These are phyloP conservation scores for Xylariaceae sp. DNA, from an alignment of 2,329 filamentous ascomycete species.

Conservation along the genomic window DNA sequence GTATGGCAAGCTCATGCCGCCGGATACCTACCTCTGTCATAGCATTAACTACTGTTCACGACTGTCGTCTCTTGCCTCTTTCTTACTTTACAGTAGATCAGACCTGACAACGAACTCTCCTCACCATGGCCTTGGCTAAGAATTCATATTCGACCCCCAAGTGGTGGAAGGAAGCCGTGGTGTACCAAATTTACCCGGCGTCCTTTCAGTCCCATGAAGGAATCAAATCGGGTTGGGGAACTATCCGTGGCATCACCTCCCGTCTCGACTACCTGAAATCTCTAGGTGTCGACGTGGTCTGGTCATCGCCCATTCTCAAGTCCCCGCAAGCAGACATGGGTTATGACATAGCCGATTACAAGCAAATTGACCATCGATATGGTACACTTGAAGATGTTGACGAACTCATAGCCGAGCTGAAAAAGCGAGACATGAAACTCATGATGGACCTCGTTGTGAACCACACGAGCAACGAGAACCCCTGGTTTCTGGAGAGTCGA, in stretches of 20 bases:
- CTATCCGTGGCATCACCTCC: constrained; percentile 58
- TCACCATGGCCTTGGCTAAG: neutral
- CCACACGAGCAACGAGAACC: constrained; percentile 68
- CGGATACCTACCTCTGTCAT: too few species aligned
- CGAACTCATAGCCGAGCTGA: constrained; percentile 39
- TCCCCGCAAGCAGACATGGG: constrained; percentile 66
- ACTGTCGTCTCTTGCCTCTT: too few species aligned
- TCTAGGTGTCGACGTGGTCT: constrained; percentile 61
- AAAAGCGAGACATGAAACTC: constrained; percentile 62
- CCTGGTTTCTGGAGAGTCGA: constrained; percentile 66
- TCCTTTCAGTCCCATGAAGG: constrained; percentile 38
- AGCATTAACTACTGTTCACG: too few species aligned
- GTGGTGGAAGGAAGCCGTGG: constrained; percentile 55
- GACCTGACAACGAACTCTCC: neutral
- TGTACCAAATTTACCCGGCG: constrained; percentile 58
- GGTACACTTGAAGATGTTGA: constrained; percentile 65
- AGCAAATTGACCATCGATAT: constrained; percentile 60
- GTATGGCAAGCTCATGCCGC: too few species aligned
- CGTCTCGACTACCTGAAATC: constrained; percentile 58
- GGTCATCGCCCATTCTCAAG: constrained; percentile 64
- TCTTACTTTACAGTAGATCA: too few species aligned
- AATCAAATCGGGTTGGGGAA: constrained; percentile 50
- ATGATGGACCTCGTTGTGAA: constrained; percentile 76
- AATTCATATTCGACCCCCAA: constrained; percentile 1
- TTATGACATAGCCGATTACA: constrained; percentile 67